Evolutionary conservation across 2,329 filamentous ascomycete species (phyloP).

Genomic region (Neonectria punicea): DNA sequence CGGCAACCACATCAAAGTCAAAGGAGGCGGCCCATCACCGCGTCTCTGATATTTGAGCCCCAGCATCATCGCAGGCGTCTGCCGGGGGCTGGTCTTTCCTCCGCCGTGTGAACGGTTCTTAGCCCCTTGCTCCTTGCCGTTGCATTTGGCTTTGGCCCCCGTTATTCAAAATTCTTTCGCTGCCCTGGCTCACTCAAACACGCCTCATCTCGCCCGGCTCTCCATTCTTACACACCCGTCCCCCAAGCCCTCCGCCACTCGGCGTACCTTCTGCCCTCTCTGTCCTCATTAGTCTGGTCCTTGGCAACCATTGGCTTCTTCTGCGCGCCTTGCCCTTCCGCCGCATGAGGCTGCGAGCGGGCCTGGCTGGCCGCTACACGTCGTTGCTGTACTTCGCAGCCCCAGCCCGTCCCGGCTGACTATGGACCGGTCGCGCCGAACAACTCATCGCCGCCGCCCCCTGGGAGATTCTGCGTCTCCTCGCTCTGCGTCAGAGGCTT

Average conservation of each 20-base stretch:
- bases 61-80: constrained; percentile 16
- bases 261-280: constrained; percentile 15
- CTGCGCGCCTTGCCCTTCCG: constrained; percentile 32
- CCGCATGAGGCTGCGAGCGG: constrained; percentile 42
- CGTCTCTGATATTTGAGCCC: constrained; percentile 36
- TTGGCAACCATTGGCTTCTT: constrained; percentile 27
- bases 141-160: constrained; percentile 39
- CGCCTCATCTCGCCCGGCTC: constrained; percentile 38
- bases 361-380: constrained; percentile 45
- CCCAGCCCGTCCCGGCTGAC: constrained; percentile 44
- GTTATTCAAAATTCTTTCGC: constrained; percentile 47
- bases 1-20: constrained; percentile 46
- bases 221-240: constrained; percentile 37
- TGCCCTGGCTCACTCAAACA: constrained; percentile 46
- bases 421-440: constrained; percentile 53
- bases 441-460: constrained; percentile 47
- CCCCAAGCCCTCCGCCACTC: constrained; percentile 31
- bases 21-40: constrained; percentile 46
- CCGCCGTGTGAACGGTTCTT: constrained; percentile 17
- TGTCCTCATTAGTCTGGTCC: constrained; percentile 21
- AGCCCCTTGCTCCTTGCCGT: constrained; percentile 24
- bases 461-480: constrained; percentile 48
- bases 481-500: constrained; percentile 46
- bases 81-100: constrained; percentile 20
- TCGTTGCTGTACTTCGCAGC: constrained; percentile 44